phyloP scores from a whole-genome alignment of 495 filamentous ascomycete genomes.

The Oidiodendron maius region DNA sequence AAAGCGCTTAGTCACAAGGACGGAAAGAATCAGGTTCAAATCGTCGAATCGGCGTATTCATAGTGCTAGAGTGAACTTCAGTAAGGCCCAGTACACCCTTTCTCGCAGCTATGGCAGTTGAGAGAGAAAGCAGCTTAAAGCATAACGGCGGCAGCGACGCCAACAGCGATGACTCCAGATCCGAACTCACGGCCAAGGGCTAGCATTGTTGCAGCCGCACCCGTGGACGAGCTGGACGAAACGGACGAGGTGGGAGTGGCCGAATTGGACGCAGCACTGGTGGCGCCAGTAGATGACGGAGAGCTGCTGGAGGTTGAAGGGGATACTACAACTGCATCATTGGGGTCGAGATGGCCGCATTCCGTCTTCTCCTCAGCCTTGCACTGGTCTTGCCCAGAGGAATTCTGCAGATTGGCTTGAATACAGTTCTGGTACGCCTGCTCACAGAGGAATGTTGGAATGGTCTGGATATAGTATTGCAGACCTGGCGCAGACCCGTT shows the following conservation, averaged over 20 bases:
- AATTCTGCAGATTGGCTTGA: constrained; percentile 21
- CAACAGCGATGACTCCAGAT: constrained; percentile 30
- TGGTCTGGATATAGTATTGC: constrained; percentile 26
- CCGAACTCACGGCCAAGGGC: constrained; percentile 25
- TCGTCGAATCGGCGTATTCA: neutral
- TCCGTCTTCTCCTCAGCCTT: constrained; percentile 23
- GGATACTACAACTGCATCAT: constrained; percentile 25
- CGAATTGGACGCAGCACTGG: constrained; percentile 15
- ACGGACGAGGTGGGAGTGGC: constrained; percentile 13
- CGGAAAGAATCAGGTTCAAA: constrained; percentile 21
- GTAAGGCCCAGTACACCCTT: neutral
- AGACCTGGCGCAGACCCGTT: constrained; percentile 27
- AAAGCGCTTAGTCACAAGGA: constrained; percentile 18
- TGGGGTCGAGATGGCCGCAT: constrained; percentile 29
- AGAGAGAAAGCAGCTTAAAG: constrained; percentile 7
- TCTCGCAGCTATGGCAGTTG: neutral
- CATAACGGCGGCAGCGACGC: constrained; percentile 31
- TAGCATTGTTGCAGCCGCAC: constrained; percentile 26
- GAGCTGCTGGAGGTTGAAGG: constrained; percentile 18
- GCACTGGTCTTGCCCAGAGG: constrained; percentile 30
- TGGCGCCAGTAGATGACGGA: constrained; percentile 18
- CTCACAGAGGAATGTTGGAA: constrained; percentile 36
- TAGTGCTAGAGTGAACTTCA: neutral
- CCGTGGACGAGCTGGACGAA: constrained; percentile 13
- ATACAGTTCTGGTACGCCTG: constrained; percentile 29